These are phyloP conservation scores for Vitis rupestris DNA, from an alignment of 164 flowering plant genomes.

Conservation along the genomic window DNA sequence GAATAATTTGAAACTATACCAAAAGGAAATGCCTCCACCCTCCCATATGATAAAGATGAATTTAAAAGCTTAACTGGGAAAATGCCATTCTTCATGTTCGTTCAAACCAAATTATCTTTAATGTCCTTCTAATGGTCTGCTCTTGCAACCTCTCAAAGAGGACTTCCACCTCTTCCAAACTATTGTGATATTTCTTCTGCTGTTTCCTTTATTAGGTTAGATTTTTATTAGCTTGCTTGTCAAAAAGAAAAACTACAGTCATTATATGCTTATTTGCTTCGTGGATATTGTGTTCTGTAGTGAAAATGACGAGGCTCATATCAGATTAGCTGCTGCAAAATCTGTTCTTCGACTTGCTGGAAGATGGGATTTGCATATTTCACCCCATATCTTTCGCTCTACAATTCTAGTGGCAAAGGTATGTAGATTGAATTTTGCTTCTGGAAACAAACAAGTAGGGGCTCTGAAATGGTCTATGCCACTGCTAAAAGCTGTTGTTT, in stretches of 20 bases:
- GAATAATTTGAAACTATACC: no score
- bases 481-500: neutral
- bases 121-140: no score
- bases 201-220: no score
- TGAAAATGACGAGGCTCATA: slow-evolving; percentile 47
- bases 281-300: slow-evolving; percentile 33
- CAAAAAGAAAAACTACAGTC: neutral
- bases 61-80: no score
- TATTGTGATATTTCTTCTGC: no score
- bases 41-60: no score
- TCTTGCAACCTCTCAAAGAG: no score
- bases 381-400: slow-evolving; percentile 55
- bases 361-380: slow-evolving; percentile 82
- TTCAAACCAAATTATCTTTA: no score
- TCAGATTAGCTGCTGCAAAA: slow-evolving; percentile 88
- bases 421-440: slow-evolving; percentile 13
- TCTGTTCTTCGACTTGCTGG: slow-evolving; percentile 77
- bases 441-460: neutral
- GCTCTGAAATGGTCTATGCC: neutral
- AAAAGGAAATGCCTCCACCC: no score
- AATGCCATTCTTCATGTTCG: no score
- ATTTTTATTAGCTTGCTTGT: neutral
- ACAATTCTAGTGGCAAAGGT: slow-evolving; percentile 71
- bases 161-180: neutral
- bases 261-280: neutral